phyloP scores from a whole-genome alignment of 495 filamentous ascomycete genomes.

The Hyphodiscus hymeniophilus region DNA sequence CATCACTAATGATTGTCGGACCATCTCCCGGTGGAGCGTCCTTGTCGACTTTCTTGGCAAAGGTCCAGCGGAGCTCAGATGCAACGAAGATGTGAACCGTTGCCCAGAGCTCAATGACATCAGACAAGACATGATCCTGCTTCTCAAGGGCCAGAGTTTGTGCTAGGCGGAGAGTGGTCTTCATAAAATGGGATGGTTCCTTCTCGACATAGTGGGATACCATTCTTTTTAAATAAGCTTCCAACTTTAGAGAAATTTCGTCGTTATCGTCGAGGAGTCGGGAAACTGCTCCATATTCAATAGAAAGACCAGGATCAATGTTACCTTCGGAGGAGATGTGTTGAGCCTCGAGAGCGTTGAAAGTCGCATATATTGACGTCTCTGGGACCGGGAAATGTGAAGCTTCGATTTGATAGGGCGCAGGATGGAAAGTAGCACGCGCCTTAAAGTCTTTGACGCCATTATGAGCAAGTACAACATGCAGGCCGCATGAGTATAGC shows the following conservation, averaged over 20 bases:
- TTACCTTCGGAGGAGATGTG: slow-evolving; percentile 16
- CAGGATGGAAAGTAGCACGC: slow-evolving; percentile 45
- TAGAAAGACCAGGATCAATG: slow-evolving; percentile 20
- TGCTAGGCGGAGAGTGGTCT: slow-evolving; percentile 54
- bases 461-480: slow-evolving; percentile 59
- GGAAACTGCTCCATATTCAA: slow-evolving; percentile 14
- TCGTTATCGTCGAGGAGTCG: slow-evolving; percentile 60
- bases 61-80: slow-evolving; percentile 57
- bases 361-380: slow-evolving; percentile 40
- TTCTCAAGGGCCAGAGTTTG: slow-evolving; percentile 41
- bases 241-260: slow-evolving; percentile 57
- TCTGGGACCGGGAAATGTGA: slow-evolving; percentile 55
- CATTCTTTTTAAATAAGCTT: slow-evolving; percentile 61
- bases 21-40: slow-evolving; percentile 27
- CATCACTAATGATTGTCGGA: slow-evolving; percentile 4
- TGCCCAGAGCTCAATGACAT: slow-evolving; percentile 68
- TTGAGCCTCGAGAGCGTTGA: slow-evolving; percentile 42
- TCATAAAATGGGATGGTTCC: slow-evolving; percentile 62
- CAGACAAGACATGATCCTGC: slow-evolving; percentile 55
- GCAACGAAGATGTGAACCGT: slow-evolving; percentile 65
- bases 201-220: slow-evolving; percentile 52
- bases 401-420: slow-evolving; percentile 55
- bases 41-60: slow-evolving; percentile 43
- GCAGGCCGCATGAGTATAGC: slow-evolving; percentile 61
- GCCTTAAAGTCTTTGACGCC: slow-evolving; percentile 53